Base-by-base conservation (phyloP, 78 protist species). In the Chrysochromulina tobinii region DNA sequence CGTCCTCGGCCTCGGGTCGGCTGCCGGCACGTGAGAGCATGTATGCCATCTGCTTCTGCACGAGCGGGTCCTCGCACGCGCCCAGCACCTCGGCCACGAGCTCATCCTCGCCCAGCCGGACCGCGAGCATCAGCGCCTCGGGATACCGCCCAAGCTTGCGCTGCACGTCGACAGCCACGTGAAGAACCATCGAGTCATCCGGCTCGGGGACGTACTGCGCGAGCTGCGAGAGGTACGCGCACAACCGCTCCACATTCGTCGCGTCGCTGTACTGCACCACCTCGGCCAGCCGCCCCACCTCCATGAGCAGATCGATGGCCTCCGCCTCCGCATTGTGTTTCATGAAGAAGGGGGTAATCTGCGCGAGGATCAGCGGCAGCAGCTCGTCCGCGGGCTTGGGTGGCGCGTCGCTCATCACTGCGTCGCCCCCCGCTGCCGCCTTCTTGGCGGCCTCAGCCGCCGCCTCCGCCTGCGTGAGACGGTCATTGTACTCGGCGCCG, bases 271-370 rank as follows among this genome's bases (percentile, higher is more conserved):
- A 51, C 17, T 3, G 61, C 15, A 25, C 15, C 21, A 81, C n/a
- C 66, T 5, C 59, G 23, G 54, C 66, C n/a, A 81, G 61, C 12
- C 21, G 55, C 61, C 51, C 87, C 0, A 90, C 94, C 88, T 96
- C 99, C 93, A 97, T 88, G 38, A 98, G 88, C 25, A 98, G 95
- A 64, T 98, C 99, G 75, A 97, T 96, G 6, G 99, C 99, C 14
- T 98, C 98, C 53, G 97, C 93, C 93, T 97, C 99, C 11, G 97
- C 96, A 64, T 97, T 96, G 94, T 97, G 97, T n/a, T 48, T 38
- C 53, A 86, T 86, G 55, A 38, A 86, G 48, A 86, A 79, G 38
- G 59, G 87, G 18, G 23, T 66, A 12, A 79, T 54, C 67, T 51
- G 21, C n/a, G 7, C 23, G 20, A 50, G 6, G 11, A 73, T 5